Evolutionary conservation across 352 stramenopile species (phyloP).

Genomic region (Phytophthora crassamura): DNA sequence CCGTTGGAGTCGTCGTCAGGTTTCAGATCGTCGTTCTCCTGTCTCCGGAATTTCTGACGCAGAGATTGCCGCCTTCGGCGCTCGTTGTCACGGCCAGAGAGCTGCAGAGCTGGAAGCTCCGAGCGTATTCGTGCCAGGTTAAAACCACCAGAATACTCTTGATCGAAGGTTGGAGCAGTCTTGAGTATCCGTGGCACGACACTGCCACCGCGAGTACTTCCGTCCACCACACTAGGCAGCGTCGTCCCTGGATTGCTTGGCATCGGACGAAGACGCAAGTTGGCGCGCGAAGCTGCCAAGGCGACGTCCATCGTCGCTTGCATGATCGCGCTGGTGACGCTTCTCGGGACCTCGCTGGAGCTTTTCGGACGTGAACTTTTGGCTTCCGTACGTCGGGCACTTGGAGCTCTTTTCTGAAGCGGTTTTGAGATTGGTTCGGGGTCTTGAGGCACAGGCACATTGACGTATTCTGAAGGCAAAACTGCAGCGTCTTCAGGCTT

Average conservation of each 20-base stretch:
- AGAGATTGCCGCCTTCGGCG: conserved; percentile 8
- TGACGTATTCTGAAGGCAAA: not conserved
- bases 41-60: conserved; percentile 7
- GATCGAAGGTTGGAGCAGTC: conserved; percentile 29
- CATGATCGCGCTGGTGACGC: conserved; percentile 21
- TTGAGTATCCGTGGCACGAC: conserved; percentile 19
- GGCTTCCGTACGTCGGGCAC: conserved; percentile 5
- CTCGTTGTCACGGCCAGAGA: conserved; percentile 23
- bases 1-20: conserved; percentile 29
- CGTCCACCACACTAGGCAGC: conserved; percentile 31
- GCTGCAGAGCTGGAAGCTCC: conserved; percentile 37
- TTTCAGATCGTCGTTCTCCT: conserved; percentile 33
- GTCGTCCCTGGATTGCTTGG: conserved; percentile 15
- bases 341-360: conserved; percentile 22
- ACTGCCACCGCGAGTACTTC: conserved; percentile 5
- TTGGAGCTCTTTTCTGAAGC: conserved; percentile 1
- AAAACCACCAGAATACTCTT: conserved; percentile 9
- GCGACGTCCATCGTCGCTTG: conserved; percentile 20
- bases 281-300: conserved; percentile 5
- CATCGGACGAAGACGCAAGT: conserved; percentile 8
- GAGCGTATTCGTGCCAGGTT: conserved; percentile 31
- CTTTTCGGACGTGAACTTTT: conserved; percentile 12
- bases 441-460: not conserved
- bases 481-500: conserved; percentile 14
- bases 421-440: conserved; percentile 4